phyloP scores from a whole-genome alignment of 2,329 filamentous ascomycete genomes.

The Apiospora sp. region DNA sequence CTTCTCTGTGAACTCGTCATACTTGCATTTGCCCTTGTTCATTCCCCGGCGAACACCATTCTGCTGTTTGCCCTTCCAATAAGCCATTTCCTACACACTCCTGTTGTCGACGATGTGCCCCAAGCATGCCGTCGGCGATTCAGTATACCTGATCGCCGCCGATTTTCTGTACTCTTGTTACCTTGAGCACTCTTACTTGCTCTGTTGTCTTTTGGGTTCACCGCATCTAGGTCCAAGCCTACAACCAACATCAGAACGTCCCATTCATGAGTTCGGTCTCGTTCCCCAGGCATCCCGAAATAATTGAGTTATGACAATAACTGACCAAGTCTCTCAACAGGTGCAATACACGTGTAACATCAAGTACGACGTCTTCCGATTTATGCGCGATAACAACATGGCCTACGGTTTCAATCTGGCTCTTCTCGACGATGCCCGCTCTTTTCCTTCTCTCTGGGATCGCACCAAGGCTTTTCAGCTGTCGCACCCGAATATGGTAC shows the following conservation, averaged over 20 bases:
- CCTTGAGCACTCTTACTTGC: neutral
- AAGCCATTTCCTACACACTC: neutral
- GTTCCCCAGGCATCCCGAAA: neutral
- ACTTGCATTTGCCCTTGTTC: neutral
- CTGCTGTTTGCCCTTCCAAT: neutral
- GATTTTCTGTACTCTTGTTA: too few species aligned
- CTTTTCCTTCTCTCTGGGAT: constrained; percentile 54
- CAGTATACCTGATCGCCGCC: too few species aligned
- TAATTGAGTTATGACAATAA: neutral
- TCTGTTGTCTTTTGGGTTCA: constrained; percentile 10
- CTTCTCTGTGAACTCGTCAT: neutral
- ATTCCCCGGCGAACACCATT: neutral
- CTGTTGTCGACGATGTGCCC: neutral
- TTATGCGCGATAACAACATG: constrained; percentile 85
- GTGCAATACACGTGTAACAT: constrained; percentile 66
- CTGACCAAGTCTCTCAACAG: constrained; percentile 41
- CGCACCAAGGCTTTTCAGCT: constrained; percentile 56
- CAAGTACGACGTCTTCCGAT: constrained; percentile 86
- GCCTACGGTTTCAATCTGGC: constrained; percentile 73
- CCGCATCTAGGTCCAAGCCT: neutral
- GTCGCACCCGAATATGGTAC: constrained; percentile 51
- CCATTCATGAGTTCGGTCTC: neutral
- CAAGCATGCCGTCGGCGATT: neutral
- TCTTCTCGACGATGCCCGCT: constrained; percentile 52
- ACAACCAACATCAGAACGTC: neutral